These are phyloP conservation scores for Leucogyrophana mollusca DNA, from an alignment of 768 basidiomycete species.

Conservation along the genomic window DNA sequence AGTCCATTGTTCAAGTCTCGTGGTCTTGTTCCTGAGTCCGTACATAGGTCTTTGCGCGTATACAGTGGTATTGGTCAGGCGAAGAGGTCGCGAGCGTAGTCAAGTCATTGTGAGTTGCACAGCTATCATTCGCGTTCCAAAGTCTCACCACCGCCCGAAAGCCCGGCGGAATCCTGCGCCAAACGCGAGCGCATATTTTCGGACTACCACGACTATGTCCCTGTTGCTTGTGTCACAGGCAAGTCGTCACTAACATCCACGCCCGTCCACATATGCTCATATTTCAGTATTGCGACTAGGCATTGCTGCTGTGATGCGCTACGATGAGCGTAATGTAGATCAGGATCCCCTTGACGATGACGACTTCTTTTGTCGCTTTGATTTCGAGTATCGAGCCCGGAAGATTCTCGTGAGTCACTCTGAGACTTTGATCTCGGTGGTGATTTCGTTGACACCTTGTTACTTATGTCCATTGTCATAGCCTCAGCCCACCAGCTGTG, in stretches of 20 bases:
- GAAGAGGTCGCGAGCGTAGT: slow-evolving; percentile 43
- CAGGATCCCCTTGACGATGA: slow-evolving; percentile 39
- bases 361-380: slow-evolving; percentile 49
- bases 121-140: neutral
- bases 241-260: slow-evolving; percentile 7
- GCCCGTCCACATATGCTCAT: neutral
- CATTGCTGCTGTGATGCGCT: slow-evolving; percentile 29
- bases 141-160: slow-evolving; percentile 16
- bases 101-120: slow-evolving; percentile 47
- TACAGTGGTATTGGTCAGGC: slow-evolving; percentile 57
- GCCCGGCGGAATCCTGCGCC: slow-evolving; percentile 39
- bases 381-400: slow-evolving; percentile 32
- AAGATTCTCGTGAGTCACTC: slow-evolving; percentile 34
- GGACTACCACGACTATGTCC: slow-evolving; percentile 47
- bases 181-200: slow-evolving; percentile 50
- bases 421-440: too few relatives aligned
- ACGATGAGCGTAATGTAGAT: slow-evolving; percentile 37
- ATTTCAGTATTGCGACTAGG: slow-evolving; percentile 24
- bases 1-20: neutral
- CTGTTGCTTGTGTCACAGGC: slow-evolving; percentile 48
- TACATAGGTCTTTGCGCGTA: slow-evolving; percentile 48
- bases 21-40: neutral
- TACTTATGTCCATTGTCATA: slow-evolving; percentile 15
- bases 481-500: slow-evolving; percentile 38
- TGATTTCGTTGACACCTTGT: too few relatives aligned